These are phyloP conservation scores for Diaporthe amygdali DNA, from an alignment of 2,329 filamentous ascomycete genomes.

Conservation along the genomic window DNA sequence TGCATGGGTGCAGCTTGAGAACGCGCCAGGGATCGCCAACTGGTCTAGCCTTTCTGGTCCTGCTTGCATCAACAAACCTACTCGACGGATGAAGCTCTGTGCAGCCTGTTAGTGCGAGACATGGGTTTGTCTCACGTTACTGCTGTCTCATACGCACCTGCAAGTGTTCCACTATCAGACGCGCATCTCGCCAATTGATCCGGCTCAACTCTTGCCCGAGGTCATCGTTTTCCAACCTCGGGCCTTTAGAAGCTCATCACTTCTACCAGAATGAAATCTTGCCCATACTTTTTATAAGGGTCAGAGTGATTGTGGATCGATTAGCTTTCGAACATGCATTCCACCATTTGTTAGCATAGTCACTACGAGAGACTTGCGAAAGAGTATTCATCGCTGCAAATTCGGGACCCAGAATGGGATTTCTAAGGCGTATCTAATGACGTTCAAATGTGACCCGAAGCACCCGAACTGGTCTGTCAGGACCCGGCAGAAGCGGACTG, in stretches of 20 bases:
- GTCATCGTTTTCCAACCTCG: constrained; percentile 4
- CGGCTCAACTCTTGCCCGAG: constrained; percentile 8
- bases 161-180: neutral
- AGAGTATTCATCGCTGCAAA: neutral
- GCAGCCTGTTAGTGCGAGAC: neutral
- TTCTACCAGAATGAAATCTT: no score
- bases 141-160: neutral
- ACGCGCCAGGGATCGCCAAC: neutral
- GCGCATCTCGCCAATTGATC: neutral
- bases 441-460: neutral
- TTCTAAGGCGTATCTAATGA: neutral
- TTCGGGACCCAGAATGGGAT: neutral
- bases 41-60: constrained; percentile 17
- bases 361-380: no score
- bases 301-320: neutral
- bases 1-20: constrained; percentile 12
- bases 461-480: neutral
- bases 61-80: neutral
- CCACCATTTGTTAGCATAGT: no score
- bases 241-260: neutral
- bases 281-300: neutral
- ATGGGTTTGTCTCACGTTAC: no score
- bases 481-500: no score
- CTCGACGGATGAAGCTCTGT: neutral
- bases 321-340: no score